Conservation (phyloP, 441 rosid species). For the Gossypium gossypioides region DNA sequence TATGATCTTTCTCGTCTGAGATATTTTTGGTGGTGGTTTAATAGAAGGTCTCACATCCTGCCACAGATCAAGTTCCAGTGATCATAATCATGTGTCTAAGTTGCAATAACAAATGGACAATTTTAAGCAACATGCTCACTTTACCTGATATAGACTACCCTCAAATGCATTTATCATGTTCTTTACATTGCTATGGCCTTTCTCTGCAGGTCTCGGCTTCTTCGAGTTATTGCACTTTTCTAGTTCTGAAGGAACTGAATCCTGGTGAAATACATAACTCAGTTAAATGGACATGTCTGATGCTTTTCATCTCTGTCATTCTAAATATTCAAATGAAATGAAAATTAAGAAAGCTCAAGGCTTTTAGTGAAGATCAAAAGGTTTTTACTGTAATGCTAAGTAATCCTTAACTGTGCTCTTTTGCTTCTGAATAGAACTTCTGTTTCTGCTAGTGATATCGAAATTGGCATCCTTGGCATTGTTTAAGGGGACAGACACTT, state of each 20-base stretch:
- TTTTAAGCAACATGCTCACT: conserved; percentile 1
- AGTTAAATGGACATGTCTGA: conserved; percentile 9
- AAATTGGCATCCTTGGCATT: conserved; percentile 9
- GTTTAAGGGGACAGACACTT: conserved; percentile 4
- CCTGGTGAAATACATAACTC: conserved; percentile 5
- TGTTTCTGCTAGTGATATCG: conserved; percentile 15
- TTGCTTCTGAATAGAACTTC: conserved; percentile 17
- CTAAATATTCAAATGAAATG: conserved; percentile 21
- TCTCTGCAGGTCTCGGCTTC: conserved; percentile 27
- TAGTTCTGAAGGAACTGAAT: conserved; percentile 12
- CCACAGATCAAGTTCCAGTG: conserved; percentile 10
- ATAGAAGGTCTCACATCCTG: conserved; percentile 36
- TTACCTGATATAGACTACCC: conserved; percentile 57
- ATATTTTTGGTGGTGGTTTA: conserved; percentile 26
- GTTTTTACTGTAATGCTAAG: conserved; percentile 7
- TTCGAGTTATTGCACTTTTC: conserved; percentile 16
- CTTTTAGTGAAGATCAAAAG: conserved; percentile 8
- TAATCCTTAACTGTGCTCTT: conserved; percentile 44
- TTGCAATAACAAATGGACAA: background rate
- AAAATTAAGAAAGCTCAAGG: conserved; percentile 8
- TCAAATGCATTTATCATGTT: conserved; percentile 73
- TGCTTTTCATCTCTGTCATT: conserved; percentile 32
- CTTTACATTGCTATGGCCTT: conserved; percentile 49
- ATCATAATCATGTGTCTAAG: conserved; percentile 4
- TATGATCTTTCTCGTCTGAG: conserved; percentile 19